Evolutionary conservation across 352 stramenopile species (phyloP).

Genomic region (Phytophthora syringae): DNA sequence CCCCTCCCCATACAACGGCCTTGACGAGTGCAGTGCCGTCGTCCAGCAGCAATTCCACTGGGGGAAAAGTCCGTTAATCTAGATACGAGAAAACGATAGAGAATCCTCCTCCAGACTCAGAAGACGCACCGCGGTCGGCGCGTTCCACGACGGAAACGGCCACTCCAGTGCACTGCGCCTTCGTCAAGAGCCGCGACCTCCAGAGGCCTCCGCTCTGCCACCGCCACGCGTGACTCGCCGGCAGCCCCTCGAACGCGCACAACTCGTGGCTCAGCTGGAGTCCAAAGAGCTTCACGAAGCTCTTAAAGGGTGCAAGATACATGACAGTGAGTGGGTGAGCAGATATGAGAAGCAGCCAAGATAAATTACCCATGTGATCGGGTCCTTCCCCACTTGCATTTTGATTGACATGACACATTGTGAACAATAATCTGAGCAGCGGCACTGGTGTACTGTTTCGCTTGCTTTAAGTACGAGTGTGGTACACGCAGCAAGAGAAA

Average conservation of each 20-base stretch:
- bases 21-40: constrained; percentile 74
- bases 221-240: constrained; percentile 64
- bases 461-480: too few relatives aligned
- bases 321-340: too few relatives aligned
- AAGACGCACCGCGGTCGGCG: constrained; percentile 51
- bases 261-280: constrained; percentile 52
- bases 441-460: too few relatives aligned
- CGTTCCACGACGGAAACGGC: constrained; percentile 65
- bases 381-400: constrained; percentile 47
- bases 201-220: constrained; percentile 27
- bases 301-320: constrained; percentile 34
- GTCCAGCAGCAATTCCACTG: constrained; percentile 79
- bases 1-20: constrained; percentile 53
- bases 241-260: constrained; percentile 53
- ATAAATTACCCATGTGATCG: constrained; percentile 59
- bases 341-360: neutral
- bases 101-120: neutral
- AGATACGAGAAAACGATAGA: neutral
- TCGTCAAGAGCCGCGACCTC: constrained; percentile 58
- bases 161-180: constrained; percentile 68
- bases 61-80: neutral
- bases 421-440: too few relatives aligned
- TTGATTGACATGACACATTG: too few relatives aligned
- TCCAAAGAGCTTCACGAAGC: constrained; percentile 70
- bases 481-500: too few relatives aligned